Conservation (phyloP, 176 grass and related monocot genomes). For the Oryza punctata region DNA sequence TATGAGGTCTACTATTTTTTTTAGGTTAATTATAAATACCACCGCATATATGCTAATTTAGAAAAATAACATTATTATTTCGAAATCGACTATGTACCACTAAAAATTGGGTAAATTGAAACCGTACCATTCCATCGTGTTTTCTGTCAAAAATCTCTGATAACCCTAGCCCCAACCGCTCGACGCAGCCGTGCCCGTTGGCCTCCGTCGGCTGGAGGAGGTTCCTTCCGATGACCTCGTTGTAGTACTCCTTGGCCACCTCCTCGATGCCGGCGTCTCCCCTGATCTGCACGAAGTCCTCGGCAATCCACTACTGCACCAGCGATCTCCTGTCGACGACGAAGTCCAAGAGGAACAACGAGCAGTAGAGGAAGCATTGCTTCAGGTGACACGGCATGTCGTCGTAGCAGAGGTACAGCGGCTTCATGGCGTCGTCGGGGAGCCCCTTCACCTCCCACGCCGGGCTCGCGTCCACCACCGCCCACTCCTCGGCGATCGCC, state of each 20-base stretch:
- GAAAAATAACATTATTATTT: no score
- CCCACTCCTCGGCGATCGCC: slow-evolving; percentile 34
- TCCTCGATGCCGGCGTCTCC: slow-evolving; percentile 39
- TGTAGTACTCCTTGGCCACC: slow-evolving; percentile 63
- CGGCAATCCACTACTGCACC: slow-evolving; percentile 63
- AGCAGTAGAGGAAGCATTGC: slow-evolving; percentile 80
- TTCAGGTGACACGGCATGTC: slow-evolving; percentile 71
- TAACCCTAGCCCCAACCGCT: no score
- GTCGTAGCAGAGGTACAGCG: slow-evolving; percentile 67
- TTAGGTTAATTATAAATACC: no score
- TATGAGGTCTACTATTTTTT: no score
- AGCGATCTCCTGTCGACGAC: slow-evolving; percentile 30
- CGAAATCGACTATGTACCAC: no score
- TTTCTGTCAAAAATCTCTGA: no score
- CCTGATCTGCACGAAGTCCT: slow-evolving; percentile 56
- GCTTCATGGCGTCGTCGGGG: slow-evolving; percentile 42
- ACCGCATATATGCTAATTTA: no score
- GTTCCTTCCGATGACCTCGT: slow-evolving; percentile 61
- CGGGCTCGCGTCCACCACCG: slow-evolving; percentile 30
- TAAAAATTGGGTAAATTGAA: no score
- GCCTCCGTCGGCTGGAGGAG: slow-evolving; percentile 50
- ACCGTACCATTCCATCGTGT: no score
- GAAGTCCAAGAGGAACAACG: slow-evolving; percentile 52
- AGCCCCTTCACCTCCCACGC: slow-evolving; percentile 57
- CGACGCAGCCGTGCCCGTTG: background rate